Conservation (phyloP, 768 basidiomycete species). For the Lyophyllum shimeji region DNA sequence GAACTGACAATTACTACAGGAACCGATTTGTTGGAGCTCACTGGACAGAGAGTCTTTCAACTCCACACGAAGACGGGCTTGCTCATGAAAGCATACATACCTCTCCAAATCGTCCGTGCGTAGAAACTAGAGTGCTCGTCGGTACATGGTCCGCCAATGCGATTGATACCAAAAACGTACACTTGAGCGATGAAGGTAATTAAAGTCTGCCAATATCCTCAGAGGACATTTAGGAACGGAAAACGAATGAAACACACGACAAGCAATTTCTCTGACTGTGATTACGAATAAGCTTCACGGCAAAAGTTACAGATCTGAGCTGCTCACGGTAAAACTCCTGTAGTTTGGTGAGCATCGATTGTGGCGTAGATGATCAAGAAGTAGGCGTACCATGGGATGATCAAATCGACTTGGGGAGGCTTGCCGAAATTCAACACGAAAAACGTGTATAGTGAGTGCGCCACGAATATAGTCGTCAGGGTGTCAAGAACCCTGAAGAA, state of each 20-base stretch:
- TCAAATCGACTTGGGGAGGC: background rate
- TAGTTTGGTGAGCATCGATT: background rate
- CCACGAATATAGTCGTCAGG: conserved; percentile 8
- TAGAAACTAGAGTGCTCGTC: conserved; percentile 2
- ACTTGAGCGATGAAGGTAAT: conserved; percentile 10
- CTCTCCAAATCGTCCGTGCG: conserved; percentile 10
- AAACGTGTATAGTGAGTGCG: conserved; percentile 8
- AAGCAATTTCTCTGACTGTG: conserved; percentile 6
- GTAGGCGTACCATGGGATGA: conserved; percentile 7
- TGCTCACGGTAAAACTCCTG: conserved; percentile 10
- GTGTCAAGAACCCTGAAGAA: conserved; percentile 6
- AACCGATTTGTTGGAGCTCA: background rate
- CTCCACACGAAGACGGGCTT: background rate
- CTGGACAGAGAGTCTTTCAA: background rate
- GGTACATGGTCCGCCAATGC: no score
- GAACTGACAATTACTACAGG: background rate
- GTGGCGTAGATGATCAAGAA: background rate
- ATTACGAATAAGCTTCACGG: background rate
- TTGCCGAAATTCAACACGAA: conserved; percentile 7
- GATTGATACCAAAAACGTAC: background rate
- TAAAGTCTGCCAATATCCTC: background rate
- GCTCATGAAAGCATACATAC: background rate
- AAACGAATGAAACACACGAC: conserved; percentile 1
- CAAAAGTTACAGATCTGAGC: background rate
- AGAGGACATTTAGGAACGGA: background rate